Evolutionary conservation across 31 red algal genomes (phyloP).

Genomic region (Asparagopsis taxiformis): DNA sequence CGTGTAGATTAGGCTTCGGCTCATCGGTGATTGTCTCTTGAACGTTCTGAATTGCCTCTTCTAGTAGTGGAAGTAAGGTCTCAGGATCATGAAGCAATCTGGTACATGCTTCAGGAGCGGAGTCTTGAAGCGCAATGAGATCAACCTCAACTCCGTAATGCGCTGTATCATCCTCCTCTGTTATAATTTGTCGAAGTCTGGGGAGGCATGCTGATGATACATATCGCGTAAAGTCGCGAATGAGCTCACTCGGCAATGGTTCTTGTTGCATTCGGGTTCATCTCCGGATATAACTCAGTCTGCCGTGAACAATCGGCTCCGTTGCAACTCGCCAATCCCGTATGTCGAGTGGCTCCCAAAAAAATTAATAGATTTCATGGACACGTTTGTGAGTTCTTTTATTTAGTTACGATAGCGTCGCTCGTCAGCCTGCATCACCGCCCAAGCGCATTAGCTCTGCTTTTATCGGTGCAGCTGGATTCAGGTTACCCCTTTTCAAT

Average conservation of each 20-base stretch:
- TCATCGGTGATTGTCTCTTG: constrained; percentile 27
- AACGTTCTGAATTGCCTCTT: constrained; percentile 37
- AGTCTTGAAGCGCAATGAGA: constrained; percentile 16
- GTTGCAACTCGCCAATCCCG: too few species aligned
- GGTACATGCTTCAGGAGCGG: constrained; percentile 10
- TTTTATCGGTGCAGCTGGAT: too few species aligned
- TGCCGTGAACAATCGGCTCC: too few species aligned
- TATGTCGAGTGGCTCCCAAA: too few species aligned
- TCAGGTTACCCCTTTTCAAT: too few species aligned
- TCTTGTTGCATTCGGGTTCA: not conserved
- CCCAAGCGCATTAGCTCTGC: too few species aligned
- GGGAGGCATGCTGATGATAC: constrained; percentile 4
- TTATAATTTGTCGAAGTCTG: constrained; percentile 5
- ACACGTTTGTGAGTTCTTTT: too few species aligned
- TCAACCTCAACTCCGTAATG: constrained; percentile 47
- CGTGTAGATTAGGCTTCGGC: constrained; percentile 48
- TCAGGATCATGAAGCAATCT: constrained; percentile 9
- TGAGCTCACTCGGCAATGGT: constrained; percentile 29
- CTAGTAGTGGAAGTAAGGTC: constrained; percentile 16
- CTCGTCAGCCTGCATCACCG: too few species aligned
- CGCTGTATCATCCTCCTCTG: constrained; percentile 16
- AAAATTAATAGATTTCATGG: too few species aligned
- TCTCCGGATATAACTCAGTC: too few species aligned
- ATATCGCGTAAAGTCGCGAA: constrained; percentile 26
- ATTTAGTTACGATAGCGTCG: too few species aligned